Percentiles rank a stretch among this genome's conserved stretches.
These are phyloP conservation scores for Neopestalotiopsis sp. DNA, from an alignment of 2,329 filamentous ascomycete species.

Conservation along the genomic window DNA sequence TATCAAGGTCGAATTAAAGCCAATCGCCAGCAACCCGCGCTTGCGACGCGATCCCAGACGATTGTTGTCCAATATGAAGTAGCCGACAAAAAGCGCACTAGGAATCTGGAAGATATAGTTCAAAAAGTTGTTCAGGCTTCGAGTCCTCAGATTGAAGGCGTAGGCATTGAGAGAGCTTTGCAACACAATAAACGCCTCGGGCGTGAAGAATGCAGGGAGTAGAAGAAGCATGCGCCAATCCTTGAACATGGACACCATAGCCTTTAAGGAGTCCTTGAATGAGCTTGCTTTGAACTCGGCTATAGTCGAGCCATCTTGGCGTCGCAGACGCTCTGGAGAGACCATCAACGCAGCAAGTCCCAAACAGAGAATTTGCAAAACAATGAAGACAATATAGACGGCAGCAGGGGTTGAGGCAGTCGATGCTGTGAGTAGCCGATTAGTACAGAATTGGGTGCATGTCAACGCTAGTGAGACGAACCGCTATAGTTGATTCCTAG, in stretches of 20 bases:
- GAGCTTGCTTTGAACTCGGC: not conserved
- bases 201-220: not conserved
- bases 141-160: not conserved
- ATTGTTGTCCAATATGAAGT: not conserved
- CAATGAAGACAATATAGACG: not conserved
- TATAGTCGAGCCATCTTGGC: not conserved
- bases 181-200: not conserved
- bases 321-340: not conserved
- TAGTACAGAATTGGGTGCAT: not conserved
- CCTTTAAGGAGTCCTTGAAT: not conserved
- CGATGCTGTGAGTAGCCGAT: not conserved
- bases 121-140: not conserved
- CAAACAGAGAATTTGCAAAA: not conserved
- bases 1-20: not conserved
- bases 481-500: not conserved
- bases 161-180: not conserved
- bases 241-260: not conserved
- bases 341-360: not conserved
- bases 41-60: not conserved
- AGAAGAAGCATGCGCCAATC: not conserved
- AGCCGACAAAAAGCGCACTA: not conserved
- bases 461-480: not conserved
- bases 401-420: not conserved
- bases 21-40: not conserved
- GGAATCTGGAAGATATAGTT: not conserved